These are phyloP conservation scores for Fusarium sarcochroum DNA, from an alignment of 2,329 filamentous ascomycete genomes.

Conservation along the genomic window DNA sequence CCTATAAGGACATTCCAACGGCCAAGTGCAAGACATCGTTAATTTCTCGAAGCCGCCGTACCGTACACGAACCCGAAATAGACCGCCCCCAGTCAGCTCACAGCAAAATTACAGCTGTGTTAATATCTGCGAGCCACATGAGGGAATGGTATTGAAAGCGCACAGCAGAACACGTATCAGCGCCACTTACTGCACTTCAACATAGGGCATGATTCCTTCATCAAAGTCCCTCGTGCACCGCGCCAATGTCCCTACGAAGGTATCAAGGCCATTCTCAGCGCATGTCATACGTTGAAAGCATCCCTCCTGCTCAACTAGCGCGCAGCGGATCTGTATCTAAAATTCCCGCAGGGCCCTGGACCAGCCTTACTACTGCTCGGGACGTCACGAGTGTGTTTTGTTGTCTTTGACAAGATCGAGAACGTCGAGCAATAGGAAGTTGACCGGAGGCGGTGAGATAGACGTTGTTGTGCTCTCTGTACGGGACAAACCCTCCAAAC, in stretches of 20 bases:
- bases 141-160: background rate
- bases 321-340: conserved; percentile 16
- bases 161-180: background rate
- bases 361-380: conserved; percentile 9
- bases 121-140: conserved; percentile 11
- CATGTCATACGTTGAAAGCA: conserved; percentile 17
- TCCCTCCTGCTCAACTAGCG: conserved; percentile 17
- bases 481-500: conserved; percentile 9
- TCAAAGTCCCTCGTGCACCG: background rate
- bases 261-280: background rate
- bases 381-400: conserved; percentile 14
- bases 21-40: conserved; percentile 15
- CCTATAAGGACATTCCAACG: conserved; percentile 11
- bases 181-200: conserved; percentile 9
- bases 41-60: conserved; percentile 13
- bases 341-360: conserved; percentile 26
- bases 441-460: conserved; percentile 34
- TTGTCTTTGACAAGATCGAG: conserved; percentile 22
- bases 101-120: background rate
- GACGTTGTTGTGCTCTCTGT: conserved; percentile 1
- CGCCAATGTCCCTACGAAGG: background rate
- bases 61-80: conserved; percentile 3
- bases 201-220: background rate
- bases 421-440: conserved; percentile 15
- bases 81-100: conserved; percentile 19